These are phyloP conservation scores for cucumber (Cucumis sativus) DNA, from an alignment of 306 rosid species.

Conservation along the genomic window Cucumber_9930_V3 NC_026656.2:4309501-4310000, in stretches of 20 bases:
- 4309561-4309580: constrained; percentile 94
- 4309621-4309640: constrained; percentile 98
- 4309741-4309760: constrained; percentile 1
- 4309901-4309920: constrained; percentile 13
- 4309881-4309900: not conserved
- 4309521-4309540: constrained; percentile 13
- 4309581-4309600: constrained; percentile 97
- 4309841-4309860: not conserved
- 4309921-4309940: constrained; percentile 33
- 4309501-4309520: not conserved
- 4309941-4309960: constrained; percentile 99
- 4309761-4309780: not conserved
- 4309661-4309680: constrained; percentile 95
- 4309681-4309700: constrained; percentile 92
- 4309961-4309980: constrained; percentile 80
- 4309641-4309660: constrained; percentile 96
- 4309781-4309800: not conserved
- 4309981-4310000: constrained; percentile 98
- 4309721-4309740: constrained; percentile 15
- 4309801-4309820: not conserved
- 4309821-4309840: not conserved
- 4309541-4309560: constrained; percentile 72
- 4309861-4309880: not conserved
- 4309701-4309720: constrained; percentile 30
- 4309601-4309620: constrained; percentile 94